Percentiles rank a stretch among this genome's conserved stretches.
phyloP scores from a whole-genome alignment of 1,139 yeast genomes.

The Kodamaea sp. region DNA sequence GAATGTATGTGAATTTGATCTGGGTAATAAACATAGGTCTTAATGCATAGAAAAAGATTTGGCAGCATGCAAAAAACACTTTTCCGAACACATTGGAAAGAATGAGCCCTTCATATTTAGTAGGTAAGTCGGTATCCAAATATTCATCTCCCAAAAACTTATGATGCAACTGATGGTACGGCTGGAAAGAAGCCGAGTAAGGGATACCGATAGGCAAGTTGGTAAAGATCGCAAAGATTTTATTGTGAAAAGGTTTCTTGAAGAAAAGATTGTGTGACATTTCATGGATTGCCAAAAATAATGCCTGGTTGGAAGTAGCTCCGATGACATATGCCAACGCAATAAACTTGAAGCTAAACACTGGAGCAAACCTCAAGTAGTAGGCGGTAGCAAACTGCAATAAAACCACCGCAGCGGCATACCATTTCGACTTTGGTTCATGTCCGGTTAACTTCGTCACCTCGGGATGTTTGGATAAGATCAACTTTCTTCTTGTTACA shows the following conservation, averaged over 20 bases:
- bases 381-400: constrained; percentile 67
- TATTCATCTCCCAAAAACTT: constrained; percentile 86
- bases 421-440: constrained; percentile 83
- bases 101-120: constrained; percentile 69
- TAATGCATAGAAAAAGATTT: constrained; percentile 83
- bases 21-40: constrained; percentile 86
- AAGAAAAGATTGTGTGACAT: constrained; percentile 84
- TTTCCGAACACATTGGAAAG: constrained; percentile 81
- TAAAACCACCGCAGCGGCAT: constrained; percentile 61
- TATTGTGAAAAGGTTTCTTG: constrained; percentile 74
- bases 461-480: constrained; percentile 75
- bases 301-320: constrained; percentile 81
- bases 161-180: constrained; percentile 90
- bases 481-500: constrained; percentile 67
- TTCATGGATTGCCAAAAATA: constrained; percentile 87
- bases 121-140: constrained; percentile 87
- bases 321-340: constrained; percentile 74
- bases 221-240: constrained; percentile 72
- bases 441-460: constrained; percentile 80
- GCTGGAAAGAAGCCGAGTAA: constrained; percentile 86
- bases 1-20: constrained; percentile 72
- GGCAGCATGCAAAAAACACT: constrained; percentile 88
- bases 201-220: constrained; percentile 90
- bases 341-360: constrained; percentile 58
- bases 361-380: constrained; percentile 54